Percentiles rank a stretch among this genome's conserved stretches.
Evolutionary conservation across 2,329 filamentous ascomycete species (phyloP).

Genomic region (Xylaria multiplex): DNA sequence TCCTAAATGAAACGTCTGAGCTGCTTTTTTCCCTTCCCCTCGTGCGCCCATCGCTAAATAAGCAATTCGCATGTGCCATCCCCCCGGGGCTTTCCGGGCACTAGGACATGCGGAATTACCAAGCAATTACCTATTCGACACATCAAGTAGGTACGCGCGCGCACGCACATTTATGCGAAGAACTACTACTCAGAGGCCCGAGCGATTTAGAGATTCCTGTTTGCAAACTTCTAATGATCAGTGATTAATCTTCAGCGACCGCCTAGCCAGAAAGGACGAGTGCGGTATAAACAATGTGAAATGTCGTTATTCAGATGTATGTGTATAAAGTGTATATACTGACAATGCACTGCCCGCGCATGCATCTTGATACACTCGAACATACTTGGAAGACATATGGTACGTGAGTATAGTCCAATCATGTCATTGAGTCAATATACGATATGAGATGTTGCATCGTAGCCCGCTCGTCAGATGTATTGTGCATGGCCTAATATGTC

Average conservation of each 20-base stretch:
- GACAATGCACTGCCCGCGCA: too few relatives aligned
- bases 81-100: slow-evolving; percentile 17
- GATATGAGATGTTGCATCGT: slow-evolving; percentile 23
- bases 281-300: not conserved
- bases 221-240: slow-evolving; percentile 3
- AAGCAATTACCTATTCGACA: slow-evolving; percentile 25
- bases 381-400: not conserved
- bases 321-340: too few relatives aligned
- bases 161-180: slow-evolving; percentile 20
- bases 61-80: slow-evolving; percentile 13
- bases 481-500: slow-evolving; percentile 18
- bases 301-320: not conserved
- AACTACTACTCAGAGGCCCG: slow-evolving; percentile 24
- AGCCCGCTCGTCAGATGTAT: slow-evolving; percentile 27
- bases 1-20: slow-evolving; percentile 32
- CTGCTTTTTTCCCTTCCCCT: slow-evolving; percentile 7
- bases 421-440: slow-evolving; percentile 10
- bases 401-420: not conserved
- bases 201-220: slow-evolving; percentile 20
- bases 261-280: not conserved
- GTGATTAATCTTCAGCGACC: slow-evolving; percentile 19
- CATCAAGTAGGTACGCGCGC: slow-evolving; percentile 1
- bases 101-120: slow-evolving; percentile 25
- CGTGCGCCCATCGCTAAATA: slow-evolving; percentile 9
- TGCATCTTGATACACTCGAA: not conserved